These are phyloP conservation scores for Suhomyces terraborum DNA, from an alignment of 1,139 yeast species.

Conservation along the genomic window DNA sequence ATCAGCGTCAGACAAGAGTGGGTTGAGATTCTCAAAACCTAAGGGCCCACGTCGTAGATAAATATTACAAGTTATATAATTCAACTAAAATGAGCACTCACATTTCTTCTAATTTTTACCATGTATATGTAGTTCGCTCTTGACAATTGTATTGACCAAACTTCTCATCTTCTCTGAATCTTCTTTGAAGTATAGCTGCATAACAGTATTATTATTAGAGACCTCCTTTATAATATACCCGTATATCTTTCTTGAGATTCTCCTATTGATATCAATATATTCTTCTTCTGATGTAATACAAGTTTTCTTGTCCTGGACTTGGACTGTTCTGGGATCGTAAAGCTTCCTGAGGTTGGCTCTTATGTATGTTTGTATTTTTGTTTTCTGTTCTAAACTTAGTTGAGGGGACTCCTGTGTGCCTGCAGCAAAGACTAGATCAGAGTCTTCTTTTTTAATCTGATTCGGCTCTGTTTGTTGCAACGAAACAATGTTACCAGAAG, in stretches of 20 bases:
- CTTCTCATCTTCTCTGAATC: constrained; percentile 21
- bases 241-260: constrained; percentile 50
- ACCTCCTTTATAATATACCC: constrained; percentile 22
- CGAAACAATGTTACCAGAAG: background rate
- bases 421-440: no score
- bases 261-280: constrained; percentile 40
- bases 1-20: constrained; percentile 18
- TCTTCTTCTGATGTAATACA: constrained; percentile 32
- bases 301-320: background rate
- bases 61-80: constrained; percentile 3
- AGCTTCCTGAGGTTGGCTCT: constrained; percentile 52
- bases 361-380: constrained; percentile 53
- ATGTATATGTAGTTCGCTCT: constrained; percentile 20
- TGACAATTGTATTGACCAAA: constrained; percentile 29
- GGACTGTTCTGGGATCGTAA: constrained; percentile 34
- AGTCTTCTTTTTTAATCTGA: no score
- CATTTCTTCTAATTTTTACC: background rate
- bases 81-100: background rate
- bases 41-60: constrained; percentile 57
- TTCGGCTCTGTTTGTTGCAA: background rate
- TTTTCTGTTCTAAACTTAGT: constrained; percentile 48
- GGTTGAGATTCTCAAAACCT: constrained; percentile 51
- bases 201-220: constrained; percentile 10
- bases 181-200: constrained; percentile 22
- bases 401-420: constrained; percentile 15